Base-by-base conservation (phyloP, 2,329 filamentous ascomycete genomes). In the Penicillium hordei region DNA sequence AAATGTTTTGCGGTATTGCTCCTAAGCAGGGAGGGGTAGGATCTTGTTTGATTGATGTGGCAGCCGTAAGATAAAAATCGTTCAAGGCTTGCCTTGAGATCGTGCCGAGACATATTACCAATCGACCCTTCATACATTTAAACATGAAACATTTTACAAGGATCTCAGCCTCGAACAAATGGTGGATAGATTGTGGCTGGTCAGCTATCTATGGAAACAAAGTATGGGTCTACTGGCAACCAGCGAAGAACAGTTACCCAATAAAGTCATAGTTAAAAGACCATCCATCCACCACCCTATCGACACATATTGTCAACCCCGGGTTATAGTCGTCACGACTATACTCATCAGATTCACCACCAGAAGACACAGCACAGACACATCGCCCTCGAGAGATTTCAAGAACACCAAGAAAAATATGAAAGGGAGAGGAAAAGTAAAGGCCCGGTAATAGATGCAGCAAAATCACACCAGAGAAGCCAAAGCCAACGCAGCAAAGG, bases 401-500 rank as follows among this genome's bases (percentile, higher is more conserved):
- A 60, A 59, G 33, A 52, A 55, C 54, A 52, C 53, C 51, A 29
- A 49, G 36, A 38, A 54, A 51, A 50, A 54, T 21, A 48, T 27
- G 17, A 44, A 43, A 19, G 10, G 27, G 29, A 15, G 49, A 33
- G 12, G 15, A 8, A 49, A 45, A 38, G 19, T 13, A 36, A 52
- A 52, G 51, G 31, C 38, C 52, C 55, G 42, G 10, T 21, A 27
- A 48, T 19, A 34, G 40, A 56, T 59, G 48, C 42, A 57, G 48
- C 50, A 55, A 61, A 39, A 58, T 49, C 49, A 39, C 48, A 49
- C 45, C 36, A 45, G 52, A 50, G 31, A 46, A 58, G 52, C 58
- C 62, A 61, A 38, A 52, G 54, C 56, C 55, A 48, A 38, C 21
- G 44, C 57, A 60, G 56, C 60, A 54, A 60, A 49, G 55, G 60